Evolutionary conservation across 164 flowering plant genomes (phyloP).

Genomic region (Euptelea pleiosperma): DNA sequence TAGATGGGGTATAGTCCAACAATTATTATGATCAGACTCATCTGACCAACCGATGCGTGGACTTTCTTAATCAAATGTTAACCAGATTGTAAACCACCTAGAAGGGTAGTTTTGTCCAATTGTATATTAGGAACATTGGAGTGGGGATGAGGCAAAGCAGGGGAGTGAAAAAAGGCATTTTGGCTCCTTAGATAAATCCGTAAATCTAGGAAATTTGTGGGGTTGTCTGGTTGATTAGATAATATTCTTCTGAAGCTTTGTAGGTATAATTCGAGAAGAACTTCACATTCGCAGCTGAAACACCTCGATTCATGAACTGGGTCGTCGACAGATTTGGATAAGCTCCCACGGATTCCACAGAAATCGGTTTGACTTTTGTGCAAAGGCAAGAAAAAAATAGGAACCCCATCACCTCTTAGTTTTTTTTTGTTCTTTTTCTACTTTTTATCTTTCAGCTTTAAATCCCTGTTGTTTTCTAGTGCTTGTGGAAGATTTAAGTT

Average conservation of each 20-base stretch:
- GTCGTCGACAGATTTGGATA: conserved; percentile 17
- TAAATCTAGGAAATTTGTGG: no score
- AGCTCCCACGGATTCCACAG: conserved; percentile 6
- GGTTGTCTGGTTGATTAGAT: no score
- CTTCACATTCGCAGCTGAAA: background rate
- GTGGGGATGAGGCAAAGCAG: no score
- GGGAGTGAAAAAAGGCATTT: no score
- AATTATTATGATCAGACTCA: no score
- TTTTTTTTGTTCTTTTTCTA: background rate
- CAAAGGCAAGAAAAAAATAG: conserved; percentile 8
- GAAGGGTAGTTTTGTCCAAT: no score
- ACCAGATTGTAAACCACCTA: no score
- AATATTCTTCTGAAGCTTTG: background rate
- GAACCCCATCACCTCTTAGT: background rate
- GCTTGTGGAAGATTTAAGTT: background rate
- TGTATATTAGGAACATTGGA: no score
- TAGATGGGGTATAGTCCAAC: no score
- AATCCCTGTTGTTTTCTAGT: background rate
- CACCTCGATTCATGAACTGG: conserved; percentile 24
- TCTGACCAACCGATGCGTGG: no score
- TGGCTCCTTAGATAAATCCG: no score
- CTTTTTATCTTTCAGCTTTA: conserved; percentile 5
- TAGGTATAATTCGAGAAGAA: background rate
- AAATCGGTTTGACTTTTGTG: conserved; percentile 18
- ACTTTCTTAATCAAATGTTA: no score